phyloP scores from a whole-genome alignment of 192 early-diverging fungal species.

The Chytriomyces confervae region DNA sequence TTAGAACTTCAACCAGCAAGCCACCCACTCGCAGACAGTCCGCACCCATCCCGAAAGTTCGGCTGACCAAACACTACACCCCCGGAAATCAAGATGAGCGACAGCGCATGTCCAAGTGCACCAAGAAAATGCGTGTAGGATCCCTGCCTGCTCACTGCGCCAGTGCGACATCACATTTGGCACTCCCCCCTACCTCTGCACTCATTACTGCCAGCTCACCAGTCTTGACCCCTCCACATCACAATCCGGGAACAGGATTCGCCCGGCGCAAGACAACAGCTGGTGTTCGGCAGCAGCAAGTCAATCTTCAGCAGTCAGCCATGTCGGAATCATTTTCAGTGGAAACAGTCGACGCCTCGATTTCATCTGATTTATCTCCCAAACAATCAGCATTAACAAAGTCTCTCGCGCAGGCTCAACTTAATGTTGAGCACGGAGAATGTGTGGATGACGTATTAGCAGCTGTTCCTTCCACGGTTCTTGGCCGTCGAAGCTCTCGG shows the following conservation, averaged over 20 bases:
- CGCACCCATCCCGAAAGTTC: neutral
- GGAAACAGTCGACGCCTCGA: too few species aligned
- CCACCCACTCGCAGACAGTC: neutral
- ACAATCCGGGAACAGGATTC: neutral
- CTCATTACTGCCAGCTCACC: slow-evolving; percentile 14
- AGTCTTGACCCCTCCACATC: slow-evolving; percentile 21
- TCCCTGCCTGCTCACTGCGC: neutral
- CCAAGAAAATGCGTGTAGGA: slow-evolving; percentile 32
- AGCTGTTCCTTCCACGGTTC: too few species aligned
- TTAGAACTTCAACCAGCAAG: slow-evolving; percentile 6
- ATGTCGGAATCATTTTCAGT: too few species aligned
- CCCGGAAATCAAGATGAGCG: neutral
- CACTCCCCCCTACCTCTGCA: neutral
- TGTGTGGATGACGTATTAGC: too few species aligned
- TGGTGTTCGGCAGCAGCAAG: too few species aligned
- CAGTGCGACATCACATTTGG: neutral
- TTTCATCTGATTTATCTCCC: too few species aligned
- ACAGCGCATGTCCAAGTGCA: neutral
- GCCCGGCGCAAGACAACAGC: too few species aligned
- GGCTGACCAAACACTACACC: neutral
- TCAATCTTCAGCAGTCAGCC: too few species aligned
- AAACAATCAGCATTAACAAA: too few species aligned
- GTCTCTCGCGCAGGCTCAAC: too few species aligned
- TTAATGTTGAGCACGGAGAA: too few species aligned
- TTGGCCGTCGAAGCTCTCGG: too few species aligned